Conservation (phyloP, 345 rosid genomes). For the Salix koriyanagi region DNA sequence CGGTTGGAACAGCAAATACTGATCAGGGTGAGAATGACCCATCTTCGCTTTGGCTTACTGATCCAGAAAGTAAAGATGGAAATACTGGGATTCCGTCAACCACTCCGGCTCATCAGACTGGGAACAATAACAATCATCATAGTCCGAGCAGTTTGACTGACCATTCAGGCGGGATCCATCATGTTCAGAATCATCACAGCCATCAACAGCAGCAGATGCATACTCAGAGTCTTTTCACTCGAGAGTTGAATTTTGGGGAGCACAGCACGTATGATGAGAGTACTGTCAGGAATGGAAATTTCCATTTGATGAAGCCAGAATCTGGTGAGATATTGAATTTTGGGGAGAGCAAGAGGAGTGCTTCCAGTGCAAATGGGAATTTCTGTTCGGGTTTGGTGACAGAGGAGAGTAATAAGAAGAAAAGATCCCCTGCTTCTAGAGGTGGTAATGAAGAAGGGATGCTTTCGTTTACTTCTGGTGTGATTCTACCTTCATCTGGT, state of each 20-base stretch:
- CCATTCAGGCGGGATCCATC: constrained; percentile 30
- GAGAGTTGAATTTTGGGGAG: constrained; percentile 70
- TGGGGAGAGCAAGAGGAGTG: constrained; percentile 64
- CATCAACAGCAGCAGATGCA: constrained; percentile 33
- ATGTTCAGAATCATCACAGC: constrained; percentile 22
- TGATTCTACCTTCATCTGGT: constrained; percentile 52
- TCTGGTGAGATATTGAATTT: constrained; percentile 73
- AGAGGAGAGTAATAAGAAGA: constrained; percentile 70
- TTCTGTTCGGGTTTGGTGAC: constrained; percentile 38
- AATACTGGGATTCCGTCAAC: constrained; percentile 7
- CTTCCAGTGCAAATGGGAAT: constrained; percentile 40
- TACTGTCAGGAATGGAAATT: constrained; percentile 42
- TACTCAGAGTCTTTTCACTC: constrained; percentile 38
- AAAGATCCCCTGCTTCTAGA: constrained; percentile 50
- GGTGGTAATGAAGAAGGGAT: constrained; percentile 78
- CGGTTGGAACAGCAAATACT: constrained; percentile 31
- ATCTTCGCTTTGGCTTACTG: constrained; percentile 61
- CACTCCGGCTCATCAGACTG: constrained; percentile 4
- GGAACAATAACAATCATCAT: constrained; percentile 23
- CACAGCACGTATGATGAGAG: constrained; percentile 40
- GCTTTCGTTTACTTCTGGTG: constrained; percentile 79
- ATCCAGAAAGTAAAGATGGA: constrained; percentile 55
- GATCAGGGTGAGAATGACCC: constrained; percentile 91
- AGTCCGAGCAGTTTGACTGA: constrained; percentile 49
- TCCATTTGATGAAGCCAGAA: constrained; percentile 57